phyloP scores from a whole-genome alignment of 2,329 filamentous ascomycete genomes.

The Sclerotiophoma versabilis region DNA sequence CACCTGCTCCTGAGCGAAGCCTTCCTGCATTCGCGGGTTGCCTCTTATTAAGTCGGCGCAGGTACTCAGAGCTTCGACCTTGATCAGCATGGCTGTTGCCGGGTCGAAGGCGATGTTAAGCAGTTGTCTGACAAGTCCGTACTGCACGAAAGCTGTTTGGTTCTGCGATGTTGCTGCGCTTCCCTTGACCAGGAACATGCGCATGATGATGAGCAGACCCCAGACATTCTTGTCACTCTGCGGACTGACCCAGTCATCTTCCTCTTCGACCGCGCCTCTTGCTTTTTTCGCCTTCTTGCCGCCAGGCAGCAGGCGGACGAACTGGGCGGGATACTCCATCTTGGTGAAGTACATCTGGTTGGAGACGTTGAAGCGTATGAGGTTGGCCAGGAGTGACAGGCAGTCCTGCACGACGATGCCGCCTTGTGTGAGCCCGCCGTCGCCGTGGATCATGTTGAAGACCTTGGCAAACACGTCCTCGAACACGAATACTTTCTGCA shows the following conservation, averaged over 20 bases:
- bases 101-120: slow-evolving; percentile 83
- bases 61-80: slow-evolving; percentile 82
- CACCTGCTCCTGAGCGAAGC: slow-evolving; percentile 87
- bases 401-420: slow-evolving; percentile 92
- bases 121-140: slow-evolving; percentile 79
- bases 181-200: slow-evolving; percentile 84
- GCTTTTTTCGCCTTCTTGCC: slow-evolving; percentile 63
- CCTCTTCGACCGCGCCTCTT: slow-evolving; percentile 56
- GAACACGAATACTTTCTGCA: slow-evolving; percentile 95
- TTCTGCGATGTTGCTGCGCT: slow-evolving; percentile 82
- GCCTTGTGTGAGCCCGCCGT: slow-evolving; percentile 83
- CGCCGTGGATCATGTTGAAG: slow-evolving; percentile 80
- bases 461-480: slow-evolving; percentile 90
- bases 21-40: slow-evolving; percentile 81
- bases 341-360: slow-evolving; percentile 96
- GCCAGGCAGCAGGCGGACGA: slow-evolving; percentile 73
- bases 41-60: slow-evolving; percentile 88
- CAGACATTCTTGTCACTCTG: slow-evolving; percentile 91
- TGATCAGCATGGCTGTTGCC: slow-evolving; percentile 76
- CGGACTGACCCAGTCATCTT: slow-evolving; percentile 76
- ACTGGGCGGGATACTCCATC: slow-evolving; percentile 77
- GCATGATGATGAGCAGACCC: slow-evolving; percentile 84
- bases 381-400: slow-evolving; percentile 86
- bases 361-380: slow-evolving; percentile 83
- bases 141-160: slow-evolving; percentile 84